Conservation (phyloP, 2,329 filamentous ascomycete genomes). For the Anisogramma anomala region DNA sequence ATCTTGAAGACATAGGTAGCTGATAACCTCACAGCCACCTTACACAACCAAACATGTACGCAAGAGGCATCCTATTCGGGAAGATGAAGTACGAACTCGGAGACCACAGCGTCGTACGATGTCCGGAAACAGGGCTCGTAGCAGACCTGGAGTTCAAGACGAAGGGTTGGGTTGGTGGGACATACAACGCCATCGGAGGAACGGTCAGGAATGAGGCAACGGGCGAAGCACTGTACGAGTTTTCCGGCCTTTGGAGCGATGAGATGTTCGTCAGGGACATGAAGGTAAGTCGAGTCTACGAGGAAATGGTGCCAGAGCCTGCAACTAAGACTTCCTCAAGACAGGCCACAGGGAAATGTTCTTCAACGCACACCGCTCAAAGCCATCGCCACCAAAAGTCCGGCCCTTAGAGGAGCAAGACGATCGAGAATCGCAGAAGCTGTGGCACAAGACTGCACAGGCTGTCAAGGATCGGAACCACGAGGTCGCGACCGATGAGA, state of each 20-base stretch:
- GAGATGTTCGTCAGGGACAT: slow-evolving; percentile 89
- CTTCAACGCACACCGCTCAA: slow-evolving; percentile 74
- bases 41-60: slow-evolving; percentile 99
- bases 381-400: slow-evolving; percentile 59
- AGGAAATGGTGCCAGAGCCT: too few species aligned
- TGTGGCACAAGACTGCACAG: slow-evolving; percentile 73
- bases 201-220: slow-evolving; percentile 80
- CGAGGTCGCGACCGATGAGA: slow-evolving; percentile 81
- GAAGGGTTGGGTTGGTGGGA: slow-evolving; percentile 92
- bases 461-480: slow-evolving; percentile 82
- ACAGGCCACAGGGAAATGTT: slow-evolving; percentile 82
- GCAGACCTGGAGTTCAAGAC: slow-evolving; percentile 98
- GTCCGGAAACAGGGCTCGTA: slow-evolving; percentile 73
- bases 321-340: slow-evolving; percentile 31
- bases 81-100: slow-evolving; percentile 99
- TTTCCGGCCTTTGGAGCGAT: slow-evolving; percentile 86
- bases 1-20: neutral
- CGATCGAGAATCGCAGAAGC: slow-evolving; percentile 75
- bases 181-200: slow-evolving; percentile 91
- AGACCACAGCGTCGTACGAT: slow-evolving; percentile 86
- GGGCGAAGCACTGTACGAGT: slow-evolving; percentile 77
- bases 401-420: slow-evolving; percentile 77
- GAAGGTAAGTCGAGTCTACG: slow-evolving; percentile 41
- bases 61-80: slow-evolving; percentile 87
- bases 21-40: slow-evolving; percentile 51